These are phyloP conservation scores for Pseudisothecium myosuroides DNA, from an alignment of 225 moss, liverwort and hornwort species.

Conservation along the genomic window DNA sequence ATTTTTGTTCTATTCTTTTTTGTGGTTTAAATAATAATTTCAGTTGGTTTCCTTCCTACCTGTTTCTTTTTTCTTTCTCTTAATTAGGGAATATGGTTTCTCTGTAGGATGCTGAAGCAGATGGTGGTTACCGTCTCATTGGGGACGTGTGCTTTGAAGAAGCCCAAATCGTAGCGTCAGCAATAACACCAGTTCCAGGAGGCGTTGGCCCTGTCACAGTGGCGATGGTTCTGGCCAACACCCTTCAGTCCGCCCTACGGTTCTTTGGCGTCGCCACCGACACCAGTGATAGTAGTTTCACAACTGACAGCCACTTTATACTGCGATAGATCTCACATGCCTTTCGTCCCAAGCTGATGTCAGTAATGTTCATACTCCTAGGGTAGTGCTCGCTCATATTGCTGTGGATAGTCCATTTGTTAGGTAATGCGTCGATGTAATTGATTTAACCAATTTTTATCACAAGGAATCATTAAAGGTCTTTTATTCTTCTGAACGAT, in stretches of 20 bases:
- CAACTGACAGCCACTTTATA: slow-evolving; percentile 17
- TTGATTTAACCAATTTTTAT: not conserved
- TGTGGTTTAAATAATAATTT: not conserved
- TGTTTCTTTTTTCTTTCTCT: not conserved
- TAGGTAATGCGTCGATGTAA: not conserved
- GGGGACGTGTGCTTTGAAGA: slow-evolving; percentile 95
- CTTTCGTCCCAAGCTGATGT: not conserved
- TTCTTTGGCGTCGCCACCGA: slow-evolving; percentile 26
- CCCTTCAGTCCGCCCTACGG: slow-evolving; percentile 35
- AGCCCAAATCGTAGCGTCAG: slow-evolving; percentile 70
- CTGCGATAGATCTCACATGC: not conserved
- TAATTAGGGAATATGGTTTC: not conserved
- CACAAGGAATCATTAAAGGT: not conserved
- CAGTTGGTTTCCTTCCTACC: not conserved
- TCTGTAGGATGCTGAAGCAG: slow-evolving; percentile 55
- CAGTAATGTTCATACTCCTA: not conserved
- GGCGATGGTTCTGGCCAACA: slow-evolving; percentile 87
- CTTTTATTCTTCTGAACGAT: not conserved
- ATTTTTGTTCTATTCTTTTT: not conserved
- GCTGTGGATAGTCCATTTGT: not conserved
- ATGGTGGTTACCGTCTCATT: slow-evolving; percentile 74
- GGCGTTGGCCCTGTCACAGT: slow-evolving; percentile 93
- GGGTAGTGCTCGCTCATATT: not conserved
- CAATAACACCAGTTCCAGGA: slow-evolving; percentile 89
- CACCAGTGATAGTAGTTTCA: slow-evolving; percentile 21